Evolutionary conservation across 2,329 filamentous ascomycete genomes (phyloP).

Genomic region (Cordyceps fumosorosea): DNA sequence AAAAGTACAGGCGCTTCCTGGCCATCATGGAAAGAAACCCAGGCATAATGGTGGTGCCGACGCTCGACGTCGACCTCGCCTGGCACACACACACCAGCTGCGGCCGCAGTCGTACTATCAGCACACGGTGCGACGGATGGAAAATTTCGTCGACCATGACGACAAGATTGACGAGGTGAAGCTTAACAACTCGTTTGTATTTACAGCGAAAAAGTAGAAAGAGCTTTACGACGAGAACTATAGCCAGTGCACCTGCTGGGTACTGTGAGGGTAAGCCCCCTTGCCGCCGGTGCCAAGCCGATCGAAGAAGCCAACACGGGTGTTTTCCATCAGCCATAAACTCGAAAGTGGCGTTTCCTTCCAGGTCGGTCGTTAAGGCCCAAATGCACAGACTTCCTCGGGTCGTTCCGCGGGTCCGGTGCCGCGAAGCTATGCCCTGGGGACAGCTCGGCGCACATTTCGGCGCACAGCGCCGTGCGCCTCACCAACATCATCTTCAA

Average conservation of each 20-base stretch:
- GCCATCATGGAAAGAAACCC: constrained; percentile 19
- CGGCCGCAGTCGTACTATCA: constrained; percentile 55
- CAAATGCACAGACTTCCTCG: constrained; percentile 19
- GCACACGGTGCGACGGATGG: constrained; percentile 42
- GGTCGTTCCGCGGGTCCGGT: constrained; percentile 43
- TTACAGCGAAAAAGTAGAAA: constrained; percentile 66
- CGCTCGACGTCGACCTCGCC: constrained; percentile 66
- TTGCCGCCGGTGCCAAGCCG: constrained; percentile 32
- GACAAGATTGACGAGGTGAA: constrained; percentile 70
- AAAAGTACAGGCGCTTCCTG: constrained; percentile 61
- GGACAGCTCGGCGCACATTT: constrained; percentile 61
- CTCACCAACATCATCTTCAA: neutral
- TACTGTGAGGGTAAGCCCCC: constrained; percentile 60
- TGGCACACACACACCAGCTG: constrained; percentile 81
- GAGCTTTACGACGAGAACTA: constrained; percentile 60
- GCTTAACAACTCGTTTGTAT: constrained; percentile 61
- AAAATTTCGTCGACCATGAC: constrained; percentile 69
- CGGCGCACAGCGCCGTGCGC: constrained; percentile 61
- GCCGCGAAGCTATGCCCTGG: constrained; percentile 43
- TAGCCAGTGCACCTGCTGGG: constrained; percentile 73
- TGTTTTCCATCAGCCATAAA: neutral
- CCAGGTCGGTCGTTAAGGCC: constrained; percentile 24
- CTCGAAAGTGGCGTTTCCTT: neutral
- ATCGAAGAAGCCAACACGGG: constrained; percentile 26
- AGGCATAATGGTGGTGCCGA: constrained; percentile 53